Conservation (phyloP, 805 yeast genomes). For the Wickerhamomyces chambardii region DNA sequence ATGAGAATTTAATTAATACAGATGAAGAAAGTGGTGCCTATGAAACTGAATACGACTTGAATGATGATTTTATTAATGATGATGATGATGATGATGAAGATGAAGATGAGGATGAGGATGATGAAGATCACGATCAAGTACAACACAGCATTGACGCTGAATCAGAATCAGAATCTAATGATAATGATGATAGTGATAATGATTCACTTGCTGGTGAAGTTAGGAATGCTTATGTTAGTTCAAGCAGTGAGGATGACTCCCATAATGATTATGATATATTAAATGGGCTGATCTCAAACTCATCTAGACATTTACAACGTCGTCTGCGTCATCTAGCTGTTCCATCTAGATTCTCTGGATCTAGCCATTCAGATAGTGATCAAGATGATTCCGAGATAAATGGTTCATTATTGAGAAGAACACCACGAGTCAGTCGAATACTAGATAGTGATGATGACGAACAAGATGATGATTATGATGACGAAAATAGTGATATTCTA, state of each 20-base stretch:
- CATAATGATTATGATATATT: no score
- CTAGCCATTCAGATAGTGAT: constrained; percentile 1
- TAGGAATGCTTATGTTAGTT: no score
- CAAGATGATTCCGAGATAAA: constrained; percentile 1
- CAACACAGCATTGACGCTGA: no score
- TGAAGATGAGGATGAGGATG: neutral
- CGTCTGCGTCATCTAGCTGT: no score
- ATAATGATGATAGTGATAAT: constrained; percentile 10
- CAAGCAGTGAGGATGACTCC: no score
- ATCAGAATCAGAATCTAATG: constrained; percentile 4
- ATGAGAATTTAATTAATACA: no score
- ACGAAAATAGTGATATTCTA: constrained; percentile 15
- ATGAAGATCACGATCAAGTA: neutral
- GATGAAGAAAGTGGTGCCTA: no score
- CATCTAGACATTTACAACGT: no score
- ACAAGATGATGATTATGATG: constrained; percentile 21
- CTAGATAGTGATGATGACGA: constrained; percentile 12
- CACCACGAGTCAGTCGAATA: constrained; percentile 3
- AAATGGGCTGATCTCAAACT: no score
- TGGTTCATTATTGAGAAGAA: neutral
- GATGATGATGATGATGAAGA: neutral
- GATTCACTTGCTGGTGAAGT: no score
- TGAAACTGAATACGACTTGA: neutral
- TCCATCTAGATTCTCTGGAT: no score
- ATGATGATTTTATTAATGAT: neutral